Base-by-base conservation (phyloP, 116 monocot genomes). In the Phalaenopsis hybrid region DNA sequence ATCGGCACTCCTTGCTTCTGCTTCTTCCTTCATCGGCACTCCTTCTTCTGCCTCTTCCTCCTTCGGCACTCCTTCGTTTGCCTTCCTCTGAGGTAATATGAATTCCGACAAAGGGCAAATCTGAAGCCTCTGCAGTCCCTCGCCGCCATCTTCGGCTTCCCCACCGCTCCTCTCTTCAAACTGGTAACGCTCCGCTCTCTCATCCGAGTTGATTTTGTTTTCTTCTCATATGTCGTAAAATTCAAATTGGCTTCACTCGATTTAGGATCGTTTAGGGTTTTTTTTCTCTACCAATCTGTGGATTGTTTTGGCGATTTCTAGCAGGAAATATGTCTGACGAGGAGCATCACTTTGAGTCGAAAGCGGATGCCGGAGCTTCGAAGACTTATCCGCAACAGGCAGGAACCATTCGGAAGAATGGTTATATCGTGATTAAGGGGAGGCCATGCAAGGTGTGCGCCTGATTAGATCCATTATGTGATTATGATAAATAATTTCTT, bases 361-460 rank as follows among this genome's bases (percentile, higher is more conserved):
- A 92, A 80, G 92, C 86, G 18, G 93, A 93, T 65, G 90, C 93
- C 48, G 93, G 93, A 4, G 93, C 93, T 15, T 93, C 93, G 7
- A 93, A 90, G 84, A 93, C 93, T 18, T 93, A 86, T 68, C 93
- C 93, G 16, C 93, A 93, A 86, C 93, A 90, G 83, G 93, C 93
- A 6, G 93, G 93, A 12, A 85, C 90, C n/a, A 93, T 93, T 74
- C 81, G 93, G 41, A 93, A 93, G 87, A 93, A 87, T 43, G 93
- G 90, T 2, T 89, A 90, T 84, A 82, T 93, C 72, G 93, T 90
- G 46, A 93, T 93, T 76, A 93, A 93, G 87, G 84, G 70, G 28
- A 84, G 93, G 50, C 89, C 93, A 34, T 93, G 93, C 90, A 93
- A 93, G 93, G 92, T 92, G 21, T 12, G 75, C n/a, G 34, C 72